A percentile compares a stretch with the other conserved stretches of the same genome.
These are phyloP conservation scores for Leccinum insolens DNA, from an alignment of 1,284 basidiomycete species.

Conservation along the genomic window DNA sequence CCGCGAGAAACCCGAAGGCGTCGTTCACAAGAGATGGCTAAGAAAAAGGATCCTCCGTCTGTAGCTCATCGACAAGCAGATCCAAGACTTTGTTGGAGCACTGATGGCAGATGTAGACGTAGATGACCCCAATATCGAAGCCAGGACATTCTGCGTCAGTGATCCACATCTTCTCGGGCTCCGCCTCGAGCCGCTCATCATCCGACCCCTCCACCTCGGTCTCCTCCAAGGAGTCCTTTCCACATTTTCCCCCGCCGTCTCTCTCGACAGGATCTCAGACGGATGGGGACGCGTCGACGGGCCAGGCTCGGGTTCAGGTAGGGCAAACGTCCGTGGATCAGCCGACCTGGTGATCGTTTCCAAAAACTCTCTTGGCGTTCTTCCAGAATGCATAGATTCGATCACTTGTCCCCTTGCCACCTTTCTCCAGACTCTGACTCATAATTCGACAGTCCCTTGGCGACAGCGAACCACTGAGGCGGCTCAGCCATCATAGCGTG, in stretches of 20 bases:
- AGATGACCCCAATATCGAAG: background rate
- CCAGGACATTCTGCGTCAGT: constrained; percentile 1
- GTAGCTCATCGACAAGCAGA: background rate
- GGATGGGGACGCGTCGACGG: constrained; percentile 14
- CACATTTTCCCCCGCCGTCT: constrained; percentile 11
- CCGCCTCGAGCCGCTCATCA: constrained; percentile 21
- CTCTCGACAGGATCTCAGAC: constrained; percentile 17
- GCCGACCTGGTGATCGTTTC: constrained; percentile 6
- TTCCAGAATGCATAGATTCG: constrained; percentile 51
- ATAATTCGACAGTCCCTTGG: constrained; percentile 24
- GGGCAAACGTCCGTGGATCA: background rate
- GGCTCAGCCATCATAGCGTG: constrained; percentile 40
- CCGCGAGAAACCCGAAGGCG: constrained; percentile 37
- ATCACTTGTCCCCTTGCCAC: constrained; percentile 27
- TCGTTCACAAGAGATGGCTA: constrained; percentile 21
- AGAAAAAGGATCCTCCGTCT: background rate
- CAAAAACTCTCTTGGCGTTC: constrained; percentile 41
- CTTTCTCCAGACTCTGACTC: constrained; percentile 22
- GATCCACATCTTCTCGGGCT: constrained; percentile 36
- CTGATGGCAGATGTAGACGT: background rate
- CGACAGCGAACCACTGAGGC: constrained; percentile 44
- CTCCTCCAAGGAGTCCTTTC: constrained; percentile 12
- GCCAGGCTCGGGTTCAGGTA: constrained; percentile 7
- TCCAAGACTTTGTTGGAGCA: background rate
- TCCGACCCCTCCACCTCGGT: constrained; percentile 11